Evolutionary conservation across 1,284 basidiomycete genomes (phyloP).

Genomic region (Xerocomus minutiporus): DNA sequence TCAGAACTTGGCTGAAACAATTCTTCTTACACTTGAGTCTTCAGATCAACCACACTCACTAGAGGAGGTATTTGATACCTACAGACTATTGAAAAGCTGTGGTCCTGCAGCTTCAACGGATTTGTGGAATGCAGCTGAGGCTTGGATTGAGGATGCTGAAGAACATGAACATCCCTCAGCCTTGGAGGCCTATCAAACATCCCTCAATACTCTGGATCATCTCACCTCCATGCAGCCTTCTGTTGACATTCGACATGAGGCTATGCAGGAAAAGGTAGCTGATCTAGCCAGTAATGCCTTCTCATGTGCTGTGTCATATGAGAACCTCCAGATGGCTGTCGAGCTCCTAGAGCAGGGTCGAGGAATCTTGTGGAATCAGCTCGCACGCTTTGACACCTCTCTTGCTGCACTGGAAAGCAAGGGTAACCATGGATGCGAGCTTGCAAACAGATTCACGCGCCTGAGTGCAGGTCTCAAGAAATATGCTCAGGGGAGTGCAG

Average conservation of each 20-base stretch:
- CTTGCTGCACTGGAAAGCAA: neutral
- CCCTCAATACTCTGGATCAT: neutral
- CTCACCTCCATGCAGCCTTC: neutral
- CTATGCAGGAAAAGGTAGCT: neutral
- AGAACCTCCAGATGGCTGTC: neutral
- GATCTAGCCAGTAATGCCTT: neutral
- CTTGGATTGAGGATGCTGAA: neutral
- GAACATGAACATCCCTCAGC: neutral
- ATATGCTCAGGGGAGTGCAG: neutral
- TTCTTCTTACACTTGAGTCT: neutral
- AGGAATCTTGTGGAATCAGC: neutral
- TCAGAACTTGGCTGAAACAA: neutral
- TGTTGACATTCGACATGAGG: neutral
- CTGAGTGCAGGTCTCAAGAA: neutral
- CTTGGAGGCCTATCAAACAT: constrained; percentile 2
- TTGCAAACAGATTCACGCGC: neutral
- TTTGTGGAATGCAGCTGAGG: neutral
- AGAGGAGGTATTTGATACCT: neutral
- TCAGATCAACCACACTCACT: neutral
- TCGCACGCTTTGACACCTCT: neutral
- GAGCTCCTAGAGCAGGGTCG: neutral
- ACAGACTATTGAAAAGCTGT: neutral
- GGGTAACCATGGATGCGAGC: neutral
- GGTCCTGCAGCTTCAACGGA: neutral
- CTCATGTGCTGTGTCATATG: neutral